These are phyloP conservation scores for Sporopachydermia lactativora DNA, from an alignment of 805 yeast genomes.

Conservation along the genomic window DNA sequence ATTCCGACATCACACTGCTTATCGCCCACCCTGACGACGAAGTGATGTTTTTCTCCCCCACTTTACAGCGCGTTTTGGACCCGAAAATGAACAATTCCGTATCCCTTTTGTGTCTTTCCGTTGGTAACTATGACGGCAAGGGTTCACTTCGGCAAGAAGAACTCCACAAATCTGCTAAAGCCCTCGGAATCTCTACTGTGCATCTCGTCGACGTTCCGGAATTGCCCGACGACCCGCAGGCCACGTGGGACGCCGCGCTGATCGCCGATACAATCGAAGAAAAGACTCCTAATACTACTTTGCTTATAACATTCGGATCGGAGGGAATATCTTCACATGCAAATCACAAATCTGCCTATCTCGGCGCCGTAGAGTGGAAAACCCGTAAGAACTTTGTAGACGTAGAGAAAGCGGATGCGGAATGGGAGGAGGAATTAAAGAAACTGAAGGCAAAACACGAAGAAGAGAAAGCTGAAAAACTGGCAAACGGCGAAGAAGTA, in stretches of 20 bases:
- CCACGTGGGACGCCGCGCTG: constrained; percentile 39
- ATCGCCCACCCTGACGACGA: constrained; percentile 98
- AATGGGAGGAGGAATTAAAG: constrained; percentile 17
- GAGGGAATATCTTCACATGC: constrained; percentile 75
- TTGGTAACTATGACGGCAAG: constrained; percentile 63
- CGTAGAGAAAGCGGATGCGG: constrained; percentile 18
- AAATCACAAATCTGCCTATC: constrained; percentile 60
- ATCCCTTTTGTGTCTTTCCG: constrained; percentile 54
- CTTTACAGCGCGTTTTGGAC: constrained; percentile 39
- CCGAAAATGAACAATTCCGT: constrained; percentile 35
- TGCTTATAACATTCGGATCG: constrained; percentile 67
- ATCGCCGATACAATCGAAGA: constrained; percentile 26
- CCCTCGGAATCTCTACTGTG: constrained; percentile 36
- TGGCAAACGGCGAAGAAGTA: not conserved
- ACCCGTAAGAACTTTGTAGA: not conserved
- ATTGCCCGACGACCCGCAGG: constrained; percentile 55
- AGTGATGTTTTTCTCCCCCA: constrained; percentile 91
- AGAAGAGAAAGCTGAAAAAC: not conserved
- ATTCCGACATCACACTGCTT: constrained; percentile 26
- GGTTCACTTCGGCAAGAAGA: constrained; percentile 55
- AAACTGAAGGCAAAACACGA: constrained; percentile 11
- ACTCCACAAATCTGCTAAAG: constrained; percentile 35
- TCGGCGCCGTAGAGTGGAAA: constrained; percentile 26
- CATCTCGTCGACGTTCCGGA: constrained; percentile 33
- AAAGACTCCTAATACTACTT: constrained; percentile 17